Evolutionary conservation across 495 filamentous ascomycete species (phyloP), one percentile per base, ranked within the genome.

Genomic region (Aspergillus panamensis): DNA sequence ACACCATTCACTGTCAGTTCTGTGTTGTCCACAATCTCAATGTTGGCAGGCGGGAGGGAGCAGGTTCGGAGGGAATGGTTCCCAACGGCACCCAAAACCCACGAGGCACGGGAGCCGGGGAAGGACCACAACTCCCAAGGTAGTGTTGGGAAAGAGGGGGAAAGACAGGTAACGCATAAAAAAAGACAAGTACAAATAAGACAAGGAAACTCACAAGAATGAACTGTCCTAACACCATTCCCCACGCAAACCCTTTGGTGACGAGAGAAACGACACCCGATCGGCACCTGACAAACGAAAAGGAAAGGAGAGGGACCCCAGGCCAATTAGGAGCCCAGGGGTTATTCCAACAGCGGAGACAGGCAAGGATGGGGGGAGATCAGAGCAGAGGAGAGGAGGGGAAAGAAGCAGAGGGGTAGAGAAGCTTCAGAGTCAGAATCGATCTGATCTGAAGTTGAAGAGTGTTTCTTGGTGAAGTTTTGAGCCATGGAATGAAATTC

Each of bases 181-280:
- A 58, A 39, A 48, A 17, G 6, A 25, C 25, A 40, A 42, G n/a
- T 33, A 10, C 29, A 21, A 13, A 52, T 8, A 12, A 49, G 29
- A 25, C 40, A 21, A 58, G 25, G 48, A 53, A 42, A 48, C 59
- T 66, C 51, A 62, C 63, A 48, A 33, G 43, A 30, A 39, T 39
- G 45, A 58, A 43, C 42, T 49, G 30, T 45, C 33, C 58, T 57
- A 37, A 57, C n/a, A 61, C 48, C 55, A 48, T 52, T 45, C 48
- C 55, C 48, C 59, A 58, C 52, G 60, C 61, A 69, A 62, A 64
- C 56, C 62, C 63, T 65, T 65, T 55, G 51, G 17, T 21, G 50
- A 56, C 25, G 43, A 40, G 58, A 50, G 53, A 51, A 59, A 62
- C 51, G 57, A 62, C 44, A 54, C 57, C 60, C 51, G 57, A 57